These are phyloP conservation scores for Populus nigra DNA, from an alignment of 345 rosid species.

Conservation along the genomic window DNA sequence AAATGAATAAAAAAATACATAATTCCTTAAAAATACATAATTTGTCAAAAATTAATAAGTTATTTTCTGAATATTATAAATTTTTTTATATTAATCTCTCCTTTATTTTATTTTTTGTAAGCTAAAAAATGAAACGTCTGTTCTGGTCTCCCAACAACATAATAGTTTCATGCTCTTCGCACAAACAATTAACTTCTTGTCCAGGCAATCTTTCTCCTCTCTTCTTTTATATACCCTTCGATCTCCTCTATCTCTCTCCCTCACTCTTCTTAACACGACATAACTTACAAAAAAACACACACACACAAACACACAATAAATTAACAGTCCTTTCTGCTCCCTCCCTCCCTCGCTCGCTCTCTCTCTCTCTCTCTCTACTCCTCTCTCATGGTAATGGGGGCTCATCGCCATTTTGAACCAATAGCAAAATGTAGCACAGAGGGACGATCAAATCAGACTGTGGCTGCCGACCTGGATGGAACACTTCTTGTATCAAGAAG, in stretches of 20 bases:
- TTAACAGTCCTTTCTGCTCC: not conserved
- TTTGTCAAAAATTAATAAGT: too few species aligned
- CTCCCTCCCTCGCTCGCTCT: not conserved
- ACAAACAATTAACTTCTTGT: constrained; percentile 21
- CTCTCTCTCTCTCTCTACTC: not conserved
- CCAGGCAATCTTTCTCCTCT: constrained; percentile 22
- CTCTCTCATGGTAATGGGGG: constrained; percentile 46
- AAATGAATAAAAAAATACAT: too few species aligned
- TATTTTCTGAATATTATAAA: too few species aligned
- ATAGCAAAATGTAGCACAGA: constrained; percentile 49
- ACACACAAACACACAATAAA: not conserved
- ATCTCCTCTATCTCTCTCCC: constrained; percentile 5
- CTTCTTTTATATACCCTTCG: constrained; percentile 31
- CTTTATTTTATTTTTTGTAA: too few species aligned
- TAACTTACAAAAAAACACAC: not conserved
- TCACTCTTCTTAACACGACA: constrained; percentile 12
- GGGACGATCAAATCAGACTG: constrained; percentile 71
- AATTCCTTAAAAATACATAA: too few species aligned
- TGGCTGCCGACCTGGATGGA: constrained; percentile 79
- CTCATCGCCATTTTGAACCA: constrained; percentile 46
- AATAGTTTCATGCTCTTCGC: constrained; percentile 6
- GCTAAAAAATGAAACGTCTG: not conserved
- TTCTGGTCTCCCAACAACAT: constrained; percentile 1
- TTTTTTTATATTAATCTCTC: too few species aligned
- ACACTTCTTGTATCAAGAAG: constrained; percentile 73